phyloP scores from a whole-genome alignment of 148 eudicot genomes.

The Fallopia convolvulus region DNA sequence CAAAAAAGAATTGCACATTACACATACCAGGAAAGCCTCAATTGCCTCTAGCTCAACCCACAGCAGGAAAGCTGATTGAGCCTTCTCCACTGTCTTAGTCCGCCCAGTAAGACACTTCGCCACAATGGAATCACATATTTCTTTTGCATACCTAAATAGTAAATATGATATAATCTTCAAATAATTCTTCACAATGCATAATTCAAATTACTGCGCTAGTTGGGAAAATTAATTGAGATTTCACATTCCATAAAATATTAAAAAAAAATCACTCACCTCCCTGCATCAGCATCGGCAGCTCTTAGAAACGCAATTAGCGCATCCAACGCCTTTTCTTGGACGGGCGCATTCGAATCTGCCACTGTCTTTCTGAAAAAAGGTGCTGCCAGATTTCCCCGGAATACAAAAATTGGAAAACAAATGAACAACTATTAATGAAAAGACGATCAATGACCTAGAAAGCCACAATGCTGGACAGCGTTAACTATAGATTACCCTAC shows the following conservation, averaged over 20 bases:
- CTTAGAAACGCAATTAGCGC: slow-evolving; percentile 72
- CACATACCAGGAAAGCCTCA: slow-evolving; percentile 77
- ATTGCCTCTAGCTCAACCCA: slow-evolving; percentile 98
- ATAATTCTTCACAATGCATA: not conserved
- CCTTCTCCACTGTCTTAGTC: slow-evolving; percentile 97
- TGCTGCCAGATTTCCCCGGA: slow-evolving; percentile 33
- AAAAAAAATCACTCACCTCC: slow-evolving; percentile 45
- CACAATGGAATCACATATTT: slow-evolving; percentile 84
- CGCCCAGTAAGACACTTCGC: slow-evolving; percentile 90
- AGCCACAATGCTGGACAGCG: too few relatives aligned
- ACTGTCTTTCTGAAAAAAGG: slow-evolving; percentile 75
- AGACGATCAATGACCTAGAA: not conserved
- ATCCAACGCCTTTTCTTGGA: slow-evolving; percentile 94
- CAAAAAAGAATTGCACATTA: not conserved
- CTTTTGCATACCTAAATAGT: slow-evolving; percentile 61
- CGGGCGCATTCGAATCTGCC: slow-evolving; percentile 94
- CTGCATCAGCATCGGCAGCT: slow-evolving; percentile 92
- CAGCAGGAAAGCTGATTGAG: slow-evolving; percentile 71
- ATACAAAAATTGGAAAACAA: not conserved
- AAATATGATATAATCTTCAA: not conserved
- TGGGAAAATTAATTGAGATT: not conserved
- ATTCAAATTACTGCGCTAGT: slow-evolving; percentile 6
- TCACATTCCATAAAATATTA: not conserved
- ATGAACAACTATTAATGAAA: not conserved
- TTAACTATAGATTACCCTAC: too few relatives aligned